phyloP scores from a whole-genome alignment of 2,329 filamentous ascomycete species.

The Aspergillus melleus region DNA sequence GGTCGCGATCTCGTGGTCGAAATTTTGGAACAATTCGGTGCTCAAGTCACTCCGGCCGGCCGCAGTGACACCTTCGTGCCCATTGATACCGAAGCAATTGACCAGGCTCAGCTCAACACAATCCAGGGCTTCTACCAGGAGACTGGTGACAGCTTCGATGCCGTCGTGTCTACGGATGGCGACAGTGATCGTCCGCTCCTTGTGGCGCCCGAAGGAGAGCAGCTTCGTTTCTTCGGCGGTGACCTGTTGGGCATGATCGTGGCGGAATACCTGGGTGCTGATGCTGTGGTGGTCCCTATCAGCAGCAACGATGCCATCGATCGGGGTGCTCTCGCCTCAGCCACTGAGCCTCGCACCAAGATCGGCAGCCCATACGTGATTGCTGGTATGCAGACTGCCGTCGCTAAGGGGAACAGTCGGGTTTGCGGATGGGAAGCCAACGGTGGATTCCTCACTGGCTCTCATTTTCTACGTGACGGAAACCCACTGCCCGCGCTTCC shows the following conservation, averaged over 20 bases:
- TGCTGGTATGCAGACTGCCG: slow-evolving; percentile 33
- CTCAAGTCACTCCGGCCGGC: slow-evolving; percentile 29
- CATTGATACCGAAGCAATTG: slow-evolving; percentile 37
- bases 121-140: slow-evolving; percentile 25
- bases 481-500: slow-evolving; percentile 31
- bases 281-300: slow-evolving; percentile 34
- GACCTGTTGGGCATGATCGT: slow-evolving; percentile 35
- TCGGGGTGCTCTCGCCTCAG: slow-evolving; percentile 26
- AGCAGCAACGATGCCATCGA: slow-evolving; percentile 37
- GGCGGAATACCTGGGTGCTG: slow-evolving; percentile 30
- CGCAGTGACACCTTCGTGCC: slow-evolving; percentile 36
- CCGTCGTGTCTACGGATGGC: slow-evolving; percentile 34
- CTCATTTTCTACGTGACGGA: slow-evolving; percentile 29
- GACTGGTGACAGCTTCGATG: slow-evolving; percentile 28
- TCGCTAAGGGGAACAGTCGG: slow-evolving; percentile 25
- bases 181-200: slow-evolving; percentile 36
- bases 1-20: slow-evolving; percentile 34
- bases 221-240: slow-evolving; percentile 34
- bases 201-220: slow-evolving; percentile 26
- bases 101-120: slow-evolving; percentile 31
- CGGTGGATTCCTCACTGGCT: slow-evolving; percentile 35
- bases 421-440: slow-evolving; percentile 38
- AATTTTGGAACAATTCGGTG: slow-evolving; percentile 30
- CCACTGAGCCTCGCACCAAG: slow-evolving; percentile 33
- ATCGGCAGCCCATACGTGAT: slow-evolving; percentile 38